These are phyloP conservation scores for Podila horticola DNA, from an alignment of 192 early-diverging fungal genomes.

Conservation along the genomic window DNA sequence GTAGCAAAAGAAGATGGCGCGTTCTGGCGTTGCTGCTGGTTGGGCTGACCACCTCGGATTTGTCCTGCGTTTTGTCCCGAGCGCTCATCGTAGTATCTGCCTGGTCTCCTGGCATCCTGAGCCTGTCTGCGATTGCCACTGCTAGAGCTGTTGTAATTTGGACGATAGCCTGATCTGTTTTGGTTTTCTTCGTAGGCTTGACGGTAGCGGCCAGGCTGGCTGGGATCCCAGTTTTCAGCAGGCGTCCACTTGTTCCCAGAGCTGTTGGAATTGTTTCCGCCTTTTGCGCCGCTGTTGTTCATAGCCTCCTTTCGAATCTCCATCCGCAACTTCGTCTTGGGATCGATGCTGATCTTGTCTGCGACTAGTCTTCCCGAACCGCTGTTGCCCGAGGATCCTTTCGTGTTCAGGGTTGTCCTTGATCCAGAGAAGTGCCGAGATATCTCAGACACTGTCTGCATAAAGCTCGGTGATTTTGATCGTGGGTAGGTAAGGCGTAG, in stretches of 20 bases:
- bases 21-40: conserved; percentile 16
- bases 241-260: conserved; percentile 27
- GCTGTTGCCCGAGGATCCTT: not conserved
- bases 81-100: conserved; percentile 22
- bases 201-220: conserved; percentile 16
- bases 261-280: not conserved
- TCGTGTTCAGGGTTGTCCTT: not conserved
- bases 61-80: too few species aligned
- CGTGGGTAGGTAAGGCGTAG: not conserved
- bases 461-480: not conserved
- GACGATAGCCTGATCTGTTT: conserved; percentile 7
- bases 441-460: conserved; percentile 1
- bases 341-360: conserved; percentile 31
- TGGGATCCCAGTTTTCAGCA: conserved; percentile 11
- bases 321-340: conserved; percentile 39
- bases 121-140: conserved; percentile 2
- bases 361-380: conserved; percentile 10
- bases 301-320: conserved; percentile 33
- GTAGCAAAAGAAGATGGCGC: not conserved
- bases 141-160: conserved; percentile 4
- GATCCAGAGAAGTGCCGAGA: conserved; percentile 12
- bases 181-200: conserved; percentile 29
- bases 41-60: not conserved
- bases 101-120: conserved; percentile 15
- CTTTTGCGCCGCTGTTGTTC: not conserved